Conservation (phyloP, 495 filamentous ascomycete species). For the Xanthoparmelia taractica region DNA sequence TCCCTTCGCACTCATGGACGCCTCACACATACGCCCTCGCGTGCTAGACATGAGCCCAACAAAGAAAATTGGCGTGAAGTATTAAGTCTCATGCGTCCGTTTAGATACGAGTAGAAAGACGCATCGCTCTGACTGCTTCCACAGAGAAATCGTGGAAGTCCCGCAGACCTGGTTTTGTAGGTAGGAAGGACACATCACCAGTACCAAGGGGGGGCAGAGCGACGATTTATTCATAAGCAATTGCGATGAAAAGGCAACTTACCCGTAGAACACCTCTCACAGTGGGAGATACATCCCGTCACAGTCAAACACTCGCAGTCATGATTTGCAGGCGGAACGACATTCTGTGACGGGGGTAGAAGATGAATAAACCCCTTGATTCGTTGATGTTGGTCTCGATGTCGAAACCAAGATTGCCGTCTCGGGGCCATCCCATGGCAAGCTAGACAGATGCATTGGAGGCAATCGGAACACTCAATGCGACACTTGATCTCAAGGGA, state of each 20-base stretch:
- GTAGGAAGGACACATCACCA: neutral
- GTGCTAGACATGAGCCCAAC: neutral
- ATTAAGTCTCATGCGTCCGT: neutral
- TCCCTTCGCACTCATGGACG: no score
- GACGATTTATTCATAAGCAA: no score
- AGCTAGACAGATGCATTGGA: neutral
- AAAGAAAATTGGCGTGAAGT: neutral
- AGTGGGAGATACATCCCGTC: neutral
- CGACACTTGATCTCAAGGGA: constrained; percentile 9
- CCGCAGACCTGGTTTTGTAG: neutral
- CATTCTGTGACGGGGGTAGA: neutral
- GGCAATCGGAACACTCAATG: constrained; percentile 3
- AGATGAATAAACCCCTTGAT: neutral
- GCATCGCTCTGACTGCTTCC: neutral
- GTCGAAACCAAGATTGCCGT: neutral
- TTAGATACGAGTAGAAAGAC: neutral
- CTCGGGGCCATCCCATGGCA: neutral
- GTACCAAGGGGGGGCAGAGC: neutral
- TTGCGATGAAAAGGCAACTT: neutral
- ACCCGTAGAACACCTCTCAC: neutral
- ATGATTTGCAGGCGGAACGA: neutral
- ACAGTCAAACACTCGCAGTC: neutral
- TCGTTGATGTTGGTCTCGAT: neutral
- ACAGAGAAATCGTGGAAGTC: neutral
- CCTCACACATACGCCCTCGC: neutral